phyloP scores from a whole-genome alignment of 192 early-diverging fungal genomes.

The Lunasporangiospora selenospora region DNA sequence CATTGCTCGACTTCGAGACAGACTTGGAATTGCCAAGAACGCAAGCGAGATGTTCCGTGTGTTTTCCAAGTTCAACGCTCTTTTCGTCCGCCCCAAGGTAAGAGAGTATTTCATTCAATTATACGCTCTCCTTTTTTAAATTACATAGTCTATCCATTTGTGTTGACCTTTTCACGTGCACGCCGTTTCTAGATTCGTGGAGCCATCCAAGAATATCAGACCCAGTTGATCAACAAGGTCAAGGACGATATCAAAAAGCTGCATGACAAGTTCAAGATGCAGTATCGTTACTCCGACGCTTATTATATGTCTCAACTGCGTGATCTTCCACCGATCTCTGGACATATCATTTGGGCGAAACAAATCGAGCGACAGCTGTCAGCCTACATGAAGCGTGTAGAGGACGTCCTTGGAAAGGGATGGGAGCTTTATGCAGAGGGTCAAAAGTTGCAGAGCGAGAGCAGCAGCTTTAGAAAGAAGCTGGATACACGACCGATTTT shows the following conservation, averaged over 20 bases:
- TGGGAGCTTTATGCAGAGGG: constrained; percentile 99
- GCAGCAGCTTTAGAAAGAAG: constrained; percentile 90
- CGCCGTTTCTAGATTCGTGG: constrained; percentile 79
- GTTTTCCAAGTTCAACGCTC: constrained; percentile 99
- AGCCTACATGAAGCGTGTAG: constrained; percentile 96
- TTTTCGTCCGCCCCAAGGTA: constrained; percentile 97
- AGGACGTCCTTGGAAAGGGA: constrained; percentile 95
- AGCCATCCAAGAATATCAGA: constrained; percentile 99
- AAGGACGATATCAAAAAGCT: constrained; percentile 97
- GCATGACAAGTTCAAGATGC: constrained; percentile 95
- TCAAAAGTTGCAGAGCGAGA: constrained; percentile 88
- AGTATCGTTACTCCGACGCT: constrained; percentile 90
- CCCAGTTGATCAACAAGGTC: constrained; percentile 95
- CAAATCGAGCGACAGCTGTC: constrained; percentile 98
- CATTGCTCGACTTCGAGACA: constrained; percentile 86
- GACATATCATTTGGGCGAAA: constrained; percentile 95
- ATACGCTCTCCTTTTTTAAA: not conserved
- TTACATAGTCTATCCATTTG: not conserved
- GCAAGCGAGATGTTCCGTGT: constrained; percentile 99
- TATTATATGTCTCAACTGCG: constrained; percentile 89
- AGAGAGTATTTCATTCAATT: not conserved
- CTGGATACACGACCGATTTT: constrained; percentile 92
- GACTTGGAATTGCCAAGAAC: constrained; percentile 93
- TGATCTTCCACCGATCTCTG: constrained; percentile 92
- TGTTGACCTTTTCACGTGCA: not conserved